Percentiles rank a stretch among this genome's conserved stretches.
Conservation (phyloP, 768 basidiomycete species). For the Termitomyces eurrhizus region DNA sequence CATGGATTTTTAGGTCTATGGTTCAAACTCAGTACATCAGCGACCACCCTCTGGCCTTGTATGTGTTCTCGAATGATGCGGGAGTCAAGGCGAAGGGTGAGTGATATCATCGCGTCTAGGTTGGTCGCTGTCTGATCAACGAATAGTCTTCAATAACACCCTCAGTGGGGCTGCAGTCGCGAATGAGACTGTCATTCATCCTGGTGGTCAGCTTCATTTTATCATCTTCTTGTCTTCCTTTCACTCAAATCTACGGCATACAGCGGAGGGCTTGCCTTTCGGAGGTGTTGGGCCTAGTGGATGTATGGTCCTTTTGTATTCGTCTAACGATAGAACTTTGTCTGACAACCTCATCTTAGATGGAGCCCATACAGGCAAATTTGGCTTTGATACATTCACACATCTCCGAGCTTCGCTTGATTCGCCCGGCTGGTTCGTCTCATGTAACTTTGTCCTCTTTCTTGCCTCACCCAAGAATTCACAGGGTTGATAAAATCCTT, state of each 20-base stretch:
- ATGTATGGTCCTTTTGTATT: constrained; percentile 38
- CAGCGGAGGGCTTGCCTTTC: constrained; percentile 24
- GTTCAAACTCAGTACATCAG: constrained; percentile 26
- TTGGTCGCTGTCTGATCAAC: not conserved
- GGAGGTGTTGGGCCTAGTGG: constrained; percentile 37
- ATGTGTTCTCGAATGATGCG: constrained; percentile 66
- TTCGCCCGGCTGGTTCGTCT: constrained; percentile 51
- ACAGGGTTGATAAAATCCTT: constrained; percentile 47
- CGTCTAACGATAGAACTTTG: not conserved
- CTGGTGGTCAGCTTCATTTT: constrained; percentile 38
- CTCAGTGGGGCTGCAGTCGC: constrained; percentile 65
- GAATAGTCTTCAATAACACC: constrained; percentile 62
- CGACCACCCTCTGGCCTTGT: constrained; percentile 72
- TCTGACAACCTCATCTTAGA: constrained; percentile 28
- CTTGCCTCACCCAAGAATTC: constrained; percentile 10
- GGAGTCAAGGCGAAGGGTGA: constrained; percentile 59
- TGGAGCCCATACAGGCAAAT: constrained; percentile 71
- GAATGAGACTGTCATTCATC: constrained; percentile 69
- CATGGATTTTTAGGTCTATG: not conserved
- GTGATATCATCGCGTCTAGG: constrained; percentile 2
- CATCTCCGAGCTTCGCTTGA: constrained; percentile 62
- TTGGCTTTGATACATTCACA: constrained; percentile 73
- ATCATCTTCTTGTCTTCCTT: not conserved
- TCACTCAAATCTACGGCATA: not conserved
- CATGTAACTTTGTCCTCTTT: constrained; percentile 4